Evolutionary conservation across 2,329 filamentous ascomycete species (phyloP).

Genomic region (Diaporthe longicolla): DNA sequence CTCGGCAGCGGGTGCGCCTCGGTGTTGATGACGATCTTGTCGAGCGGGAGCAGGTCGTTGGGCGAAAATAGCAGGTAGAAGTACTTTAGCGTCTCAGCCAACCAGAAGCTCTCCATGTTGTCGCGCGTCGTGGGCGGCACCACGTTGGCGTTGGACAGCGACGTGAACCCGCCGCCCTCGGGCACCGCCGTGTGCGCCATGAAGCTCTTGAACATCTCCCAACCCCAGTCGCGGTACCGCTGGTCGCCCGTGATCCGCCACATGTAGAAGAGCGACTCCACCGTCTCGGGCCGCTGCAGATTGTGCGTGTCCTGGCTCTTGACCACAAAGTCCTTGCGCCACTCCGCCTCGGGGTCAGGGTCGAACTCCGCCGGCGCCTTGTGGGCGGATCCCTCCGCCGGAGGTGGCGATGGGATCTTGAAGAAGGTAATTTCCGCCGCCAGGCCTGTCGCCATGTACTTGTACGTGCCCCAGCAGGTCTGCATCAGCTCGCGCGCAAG

Average conservation of each 20-base stretch:
- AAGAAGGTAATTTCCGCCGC: slow-evolving; percentile 97
- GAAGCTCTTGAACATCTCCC: slow-evolving; percentile 98
- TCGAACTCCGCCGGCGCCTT: slow-evolving; percentile 65
- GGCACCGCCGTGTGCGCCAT: slow-evolving; percentile 85
- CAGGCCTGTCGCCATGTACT: slow-evolving; percentile 89
- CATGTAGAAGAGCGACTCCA: slow-evolving; percentile 98
- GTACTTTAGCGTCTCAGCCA: slow-evolving; percentile 98
- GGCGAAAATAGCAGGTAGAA: slow-evolving; percentile 95
- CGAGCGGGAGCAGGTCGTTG: slow-evolving; percentile 84
- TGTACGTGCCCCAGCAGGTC: slow-evolving; percentile 99
- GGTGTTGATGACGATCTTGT: slow-evolving; percentile 93
- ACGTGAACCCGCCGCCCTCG: slow-evolving; percentile 86
- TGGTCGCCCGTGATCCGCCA: slow-evolving; percentile 95
- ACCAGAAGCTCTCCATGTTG: slow-evolving; percentile 99
- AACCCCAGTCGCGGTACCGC: slow-evolving; percentile 95
- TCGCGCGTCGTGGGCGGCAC: slow-evolving; percentile 80
- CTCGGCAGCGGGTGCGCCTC: slow-evolving; percentile 92
- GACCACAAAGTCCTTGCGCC: slow-evolving; percentile 85
- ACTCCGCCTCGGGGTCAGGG: slow-evolving; percentile 68
- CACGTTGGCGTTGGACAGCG: slow-evolving; percentile 79
- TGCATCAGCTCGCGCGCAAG: slow-evolving; percentile 93
- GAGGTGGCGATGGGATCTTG: slow-evolving; percentile 78
- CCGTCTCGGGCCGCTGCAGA: slow-evolving; percentile 93
- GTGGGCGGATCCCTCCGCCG: slow-evolving; percentile 70
- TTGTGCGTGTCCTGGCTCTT: slow-evolving; percentile 91